Evolutionary conservation across 2,329 filamentous ascomycete species (phyloP).

Genomic region (Talaromyces sp.): DNA sequence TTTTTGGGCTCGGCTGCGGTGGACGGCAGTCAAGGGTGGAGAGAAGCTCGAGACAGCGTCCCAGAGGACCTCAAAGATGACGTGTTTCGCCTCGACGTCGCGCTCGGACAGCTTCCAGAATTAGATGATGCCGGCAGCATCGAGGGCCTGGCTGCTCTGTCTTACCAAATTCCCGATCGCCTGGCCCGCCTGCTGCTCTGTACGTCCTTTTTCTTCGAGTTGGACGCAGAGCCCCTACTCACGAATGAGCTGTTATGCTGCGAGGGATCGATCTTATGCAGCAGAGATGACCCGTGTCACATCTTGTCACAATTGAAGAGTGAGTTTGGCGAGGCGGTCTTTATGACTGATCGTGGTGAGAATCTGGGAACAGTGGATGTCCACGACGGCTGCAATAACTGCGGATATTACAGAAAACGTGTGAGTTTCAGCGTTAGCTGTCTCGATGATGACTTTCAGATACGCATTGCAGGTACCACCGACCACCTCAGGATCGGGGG

Average conservation of each 20-base stretch:
- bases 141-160: not conserved
- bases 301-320: not conserved
- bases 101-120: not conserved
- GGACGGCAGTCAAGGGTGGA: not conserved
- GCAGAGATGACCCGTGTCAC: too few species aligned
- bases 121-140: not conserved
- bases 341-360: not conserved
- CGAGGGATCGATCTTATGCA: too few species aligned
- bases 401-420: not conserved
- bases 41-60: not conserved
- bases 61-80: not conserved
- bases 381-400: not conserved
- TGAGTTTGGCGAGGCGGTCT: not conserved
- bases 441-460: not conserved
- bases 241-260: too few species aligned
- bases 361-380: not conserved
- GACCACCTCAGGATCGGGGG: not conserved
- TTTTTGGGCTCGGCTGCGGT: not conserved
- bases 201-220: too few species aligned
- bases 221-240: too few species aligned
- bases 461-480: not conserved
- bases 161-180: not conserved
- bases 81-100: not conserved
- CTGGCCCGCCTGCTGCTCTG: not conserved
- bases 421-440: not conserved